Evolutionary conservation across 768 basidiomycete species (phyloP), one percentile per base, ranked within the genome.

Genomic region (Boletus bicolor): DNA sequence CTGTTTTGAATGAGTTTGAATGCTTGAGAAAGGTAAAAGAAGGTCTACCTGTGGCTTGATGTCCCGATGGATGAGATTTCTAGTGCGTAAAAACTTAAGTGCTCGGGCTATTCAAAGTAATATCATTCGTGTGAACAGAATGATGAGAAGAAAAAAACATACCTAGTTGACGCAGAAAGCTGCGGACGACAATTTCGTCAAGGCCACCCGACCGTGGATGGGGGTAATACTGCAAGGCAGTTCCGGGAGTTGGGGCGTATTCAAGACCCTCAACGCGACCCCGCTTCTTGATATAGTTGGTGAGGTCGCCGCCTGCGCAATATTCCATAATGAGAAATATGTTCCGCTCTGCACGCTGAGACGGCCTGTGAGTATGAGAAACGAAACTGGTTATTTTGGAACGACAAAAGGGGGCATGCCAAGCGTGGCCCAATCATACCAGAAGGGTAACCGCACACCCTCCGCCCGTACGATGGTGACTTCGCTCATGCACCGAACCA

Each of bases 271-370:
- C 89, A 44, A 98, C 87, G 17, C 88, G 84, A 15, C 96, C 97
- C n/a, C 95, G 86, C 68, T 92, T 93, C 85, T 93, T 94, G 79
- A 98, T 96, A 66, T 98, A 98, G 63, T 92, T 85, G 0, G 93
- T 92, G 47, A 99, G 83, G 73, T 99, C 97, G 3, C 95, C 95
- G 2, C 95, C 96, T 1, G 93, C 85, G 69, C 97, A 98, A 71
- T 84, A 98, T 64, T 97, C 96, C 88, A 98, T 99, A 64, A 99
- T 88, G 54, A 99, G 85, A 75, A 97, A 98, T 64, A 91, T 88
- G 64, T 89, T 82, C 54, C 80, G 79, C 62, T 90, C 87, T 3
- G 86, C 85, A 45, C 86, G 82, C 88, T 90, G 56, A 36, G 49
- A 44, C 39, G 21, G 34, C 7, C 12, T 21, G 21, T 61, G 48